Conservation (phyloP, 805 yeast species). For the Cyberlindnera euphorbiiphila region DNA sequence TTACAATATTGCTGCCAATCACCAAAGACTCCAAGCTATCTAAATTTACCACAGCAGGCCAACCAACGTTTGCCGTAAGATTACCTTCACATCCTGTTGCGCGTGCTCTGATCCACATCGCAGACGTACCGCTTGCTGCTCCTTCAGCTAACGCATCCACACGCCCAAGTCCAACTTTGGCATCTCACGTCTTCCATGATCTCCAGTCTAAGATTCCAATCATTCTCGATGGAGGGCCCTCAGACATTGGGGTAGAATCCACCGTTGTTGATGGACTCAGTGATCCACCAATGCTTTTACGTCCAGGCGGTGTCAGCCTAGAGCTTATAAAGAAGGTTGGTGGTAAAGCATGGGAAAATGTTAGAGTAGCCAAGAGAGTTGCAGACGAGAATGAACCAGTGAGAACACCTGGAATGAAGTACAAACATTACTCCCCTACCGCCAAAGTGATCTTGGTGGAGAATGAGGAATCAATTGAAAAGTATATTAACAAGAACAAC, state of each 20-base stretch:
- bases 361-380: conserved; percentile 59
- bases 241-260: conserved; percentile 87
- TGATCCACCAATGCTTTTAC: conserved; percentile 76
- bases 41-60: conserved; percentile 75
- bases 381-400: conserved; percentile 68
- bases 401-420: conserved; percentile 97
- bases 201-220: conserved; percentile 74
- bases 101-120: conserved; percentile 77
- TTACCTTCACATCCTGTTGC: conserved; percentile 88
- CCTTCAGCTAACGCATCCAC: conserved; percentile 98
- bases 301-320: conserved; percentile 91
- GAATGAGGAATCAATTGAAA: conserved; percentile 28
- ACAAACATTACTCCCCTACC: conserved; percentile 88
- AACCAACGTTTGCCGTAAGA: conserved; percentile 87
- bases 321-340: conserved; percentile 69
- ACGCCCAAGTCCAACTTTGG: conserved; percentile 87
- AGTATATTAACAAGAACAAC: conserved; percentile 30
- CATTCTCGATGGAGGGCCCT: conserved; percentile 87
- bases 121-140: conserved; percentile 92
- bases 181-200: conserved; percentile 81
- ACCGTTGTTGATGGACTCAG: conserved; percentile 91
- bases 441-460: conserved; percentile 74
- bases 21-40: conserved; percentile 54
- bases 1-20: conserved; percentile 75
- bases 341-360: conserved; percentile 63